Percentiles rank a stretch among this genome's conserved stretches.
Conservation (phyloP, 179 eudicot genomes). For the Beta corolliflora region DNA sequence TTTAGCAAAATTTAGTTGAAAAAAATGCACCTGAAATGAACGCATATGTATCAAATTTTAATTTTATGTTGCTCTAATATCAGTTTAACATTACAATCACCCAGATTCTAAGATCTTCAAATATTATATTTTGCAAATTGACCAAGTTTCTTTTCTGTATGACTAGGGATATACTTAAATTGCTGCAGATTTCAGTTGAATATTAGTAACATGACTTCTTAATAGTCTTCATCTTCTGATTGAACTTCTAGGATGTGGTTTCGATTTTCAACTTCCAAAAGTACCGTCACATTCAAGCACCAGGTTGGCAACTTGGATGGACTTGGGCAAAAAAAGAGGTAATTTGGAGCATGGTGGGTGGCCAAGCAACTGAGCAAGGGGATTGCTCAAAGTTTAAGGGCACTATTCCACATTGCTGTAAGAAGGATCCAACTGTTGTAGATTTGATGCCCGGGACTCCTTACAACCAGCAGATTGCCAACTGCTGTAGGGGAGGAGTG, state of each 20-base stretch:
- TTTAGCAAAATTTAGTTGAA: no score
- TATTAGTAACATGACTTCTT: background rate
- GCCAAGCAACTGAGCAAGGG: constrained; percentile 71
- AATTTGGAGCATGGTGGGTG: constrained; percentile 71
- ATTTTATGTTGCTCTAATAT: background rate
- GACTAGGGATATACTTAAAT: no score
- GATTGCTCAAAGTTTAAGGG: constrained; percentile 70
- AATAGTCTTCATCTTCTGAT: background rate
- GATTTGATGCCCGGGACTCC: constrained; percentile 71
- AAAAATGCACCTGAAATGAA: background rate
- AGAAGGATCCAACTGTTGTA: constrained; percentile 57
- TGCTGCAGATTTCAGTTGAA: no score
- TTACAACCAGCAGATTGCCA: constrained; percentile 68
- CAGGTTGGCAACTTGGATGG: constrained; percentile 75
- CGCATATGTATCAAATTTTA: background rate
- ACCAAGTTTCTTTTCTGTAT: background rate
- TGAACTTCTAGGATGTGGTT: constrained; percentile 56
- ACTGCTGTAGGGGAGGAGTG: constrained; percentile 87
- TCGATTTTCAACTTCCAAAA: constrained; percentile 70
- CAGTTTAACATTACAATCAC: background rate
- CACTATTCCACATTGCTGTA: constrained; percentile 61
- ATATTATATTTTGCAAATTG: background rate
- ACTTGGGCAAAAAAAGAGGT: constrained; percentile 76
- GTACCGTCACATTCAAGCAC: constrained; percentile 64
- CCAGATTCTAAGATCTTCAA: background rate